phyloP scores from a whole-genome alignment of 2,329 filamentous ascomycete genomes.

The Talaromyces sp. region DNA sequence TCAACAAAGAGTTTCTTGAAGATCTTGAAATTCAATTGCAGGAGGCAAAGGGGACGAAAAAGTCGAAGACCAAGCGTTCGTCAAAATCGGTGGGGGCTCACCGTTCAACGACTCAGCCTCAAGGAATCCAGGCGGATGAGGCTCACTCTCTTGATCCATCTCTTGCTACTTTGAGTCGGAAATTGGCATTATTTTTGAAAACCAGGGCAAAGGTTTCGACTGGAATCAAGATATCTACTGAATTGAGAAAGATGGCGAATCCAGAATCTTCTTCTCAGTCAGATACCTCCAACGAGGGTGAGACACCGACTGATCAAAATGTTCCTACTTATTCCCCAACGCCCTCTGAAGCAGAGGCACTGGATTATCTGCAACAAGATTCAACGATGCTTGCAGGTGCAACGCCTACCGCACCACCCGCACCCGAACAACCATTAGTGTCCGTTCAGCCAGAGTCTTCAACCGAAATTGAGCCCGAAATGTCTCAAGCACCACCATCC shows the following conservation, averaged over 20 bases:
- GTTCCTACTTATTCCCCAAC: background rate
- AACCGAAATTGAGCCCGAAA: background rate
- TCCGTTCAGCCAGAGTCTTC: background rate
- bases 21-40: constrained; percentile 20
- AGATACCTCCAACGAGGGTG: background rate
- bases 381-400: background rate
- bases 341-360: background rate
- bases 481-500: background rate
- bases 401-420: background rate
- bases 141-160: background rate
- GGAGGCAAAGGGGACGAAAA: background rate
- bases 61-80: background rate
- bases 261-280: background rate
- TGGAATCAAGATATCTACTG: background rate
- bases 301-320: background rate
- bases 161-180: background rate
- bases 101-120: background rate
- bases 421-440: background rate
- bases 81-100: background rate
- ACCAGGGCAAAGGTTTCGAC: background rate
- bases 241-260: background rate
- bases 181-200: background rate
- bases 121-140: background rate
- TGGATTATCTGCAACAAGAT: background rate
- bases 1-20: constrained; percentile 41